These are phyloP conservation scores for Kluyveromyces nonfermentans DNA, from an alignment of 805 yeast species.

Conservation along the genomic window DNA sequence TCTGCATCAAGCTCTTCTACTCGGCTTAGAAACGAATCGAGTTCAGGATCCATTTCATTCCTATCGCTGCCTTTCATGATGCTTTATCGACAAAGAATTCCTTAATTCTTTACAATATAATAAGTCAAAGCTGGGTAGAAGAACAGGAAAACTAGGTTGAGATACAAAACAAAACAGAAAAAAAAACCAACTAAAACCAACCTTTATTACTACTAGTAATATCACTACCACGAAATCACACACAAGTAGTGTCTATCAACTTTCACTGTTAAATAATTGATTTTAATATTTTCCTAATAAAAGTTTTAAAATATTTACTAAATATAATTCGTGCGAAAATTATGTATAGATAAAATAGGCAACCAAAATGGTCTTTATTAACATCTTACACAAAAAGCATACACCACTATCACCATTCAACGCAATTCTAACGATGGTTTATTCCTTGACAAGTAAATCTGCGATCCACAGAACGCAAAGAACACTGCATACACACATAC, in stretches of 20 bases:
- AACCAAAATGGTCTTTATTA: no score
- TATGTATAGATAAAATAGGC: not conserved
- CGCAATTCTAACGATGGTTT: slow-evolving; percentile 54
- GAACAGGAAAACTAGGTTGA: no score
- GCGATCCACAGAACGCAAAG: slow-evolving; percentile 86
- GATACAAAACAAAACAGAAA: no score
- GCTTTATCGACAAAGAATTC: not conserved
- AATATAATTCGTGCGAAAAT: not conserved
- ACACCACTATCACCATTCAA: slow-evolving; percentile 9
- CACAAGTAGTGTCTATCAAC: no score
- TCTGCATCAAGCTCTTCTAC: slow-evolving; percentile 20
- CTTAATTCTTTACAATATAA: no score
- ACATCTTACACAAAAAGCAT: no score
- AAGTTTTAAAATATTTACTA: not conserved
- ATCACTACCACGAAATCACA: not conserved
- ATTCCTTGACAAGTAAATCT: slow-evolving; percentile 54
- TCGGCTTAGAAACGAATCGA: slow-evolving; percentile 18
- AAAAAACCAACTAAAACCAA: no score
- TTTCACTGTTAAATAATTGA: not conserved
- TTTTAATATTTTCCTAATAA: not conserved
- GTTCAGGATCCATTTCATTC: slow-evolving; percentile 11
- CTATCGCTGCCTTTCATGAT: not conserved
- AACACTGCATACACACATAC: slow-evolving; percentile 72
- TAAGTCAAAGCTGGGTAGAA: not conserved
- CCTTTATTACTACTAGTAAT: no score